Evolutionary conservation across 768 basidiomycete genomes (phyloP).

Genomic region (Pisolithus orientalis): DNA sequence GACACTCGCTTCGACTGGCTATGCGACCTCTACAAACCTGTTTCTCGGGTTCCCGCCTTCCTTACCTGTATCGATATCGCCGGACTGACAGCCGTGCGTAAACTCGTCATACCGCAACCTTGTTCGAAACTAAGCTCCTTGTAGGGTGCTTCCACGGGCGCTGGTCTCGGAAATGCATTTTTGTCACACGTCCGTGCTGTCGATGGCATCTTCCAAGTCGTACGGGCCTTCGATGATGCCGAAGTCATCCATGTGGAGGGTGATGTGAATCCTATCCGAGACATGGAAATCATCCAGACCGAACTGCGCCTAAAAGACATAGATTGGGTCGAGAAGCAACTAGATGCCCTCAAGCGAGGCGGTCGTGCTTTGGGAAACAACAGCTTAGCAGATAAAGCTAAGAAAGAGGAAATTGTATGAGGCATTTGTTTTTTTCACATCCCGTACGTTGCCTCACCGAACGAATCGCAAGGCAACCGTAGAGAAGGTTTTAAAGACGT

Average conservation of each 20-base stretch:
- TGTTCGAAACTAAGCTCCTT: conserved; percentile 13
- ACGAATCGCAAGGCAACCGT: conserved; percentile 56
- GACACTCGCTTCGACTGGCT: conserved; percentile 95
- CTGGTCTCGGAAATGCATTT: conserved; percentile 96
- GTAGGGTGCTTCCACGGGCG: conserved; percentile 94
- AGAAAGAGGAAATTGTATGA: conserved; percentile 90
- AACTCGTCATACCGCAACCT: not conserved
- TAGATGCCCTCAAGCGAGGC: conserved; percentile 72
- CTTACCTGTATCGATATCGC: conserved; percentile 99
- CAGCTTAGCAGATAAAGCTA: conserved; percentile 88
- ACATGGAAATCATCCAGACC: conserved; percentile 96
- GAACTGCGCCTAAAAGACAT: conserved; percentile 96
- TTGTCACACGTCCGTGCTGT: conserved; percentile 96
- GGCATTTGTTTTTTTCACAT: not conserved
- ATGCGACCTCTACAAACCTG: conserved; percentile 84
- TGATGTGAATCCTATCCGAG: conserved; percentile 90
- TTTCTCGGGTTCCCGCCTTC: conserved; percentile 83
- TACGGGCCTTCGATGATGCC: conserved; percentile 98
- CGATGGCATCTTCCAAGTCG: conserved; percentile 98
- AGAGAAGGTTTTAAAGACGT: conserved; percentile 75
- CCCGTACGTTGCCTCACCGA: conserved; percentile 6
- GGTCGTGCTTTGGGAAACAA: conserved; percentile 66
- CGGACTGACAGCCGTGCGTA: conserved; percentile 83
- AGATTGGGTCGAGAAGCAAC: conserved; percentile 93
- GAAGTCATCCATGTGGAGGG: conserved; percentile 99